Base-by-base conservation (phyloP, 345 rosid species). In the Brassica rapa region DNA sequence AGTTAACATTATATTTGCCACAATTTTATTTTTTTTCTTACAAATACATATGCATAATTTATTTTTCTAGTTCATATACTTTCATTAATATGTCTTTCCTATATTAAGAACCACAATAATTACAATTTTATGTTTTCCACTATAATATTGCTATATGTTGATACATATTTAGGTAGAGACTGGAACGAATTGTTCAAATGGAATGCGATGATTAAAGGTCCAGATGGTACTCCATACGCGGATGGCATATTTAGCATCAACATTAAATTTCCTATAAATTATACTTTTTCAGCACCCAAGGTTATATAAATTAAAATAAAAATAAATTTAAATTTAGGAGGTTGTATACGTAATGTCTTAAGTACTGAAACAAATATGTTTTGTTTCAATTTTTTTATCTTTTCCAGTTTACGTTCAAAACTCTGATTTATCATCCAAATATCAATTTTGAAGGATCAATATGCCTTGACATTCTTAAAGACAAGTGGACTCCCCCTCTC, bases 391-490 rank as follows among this genome's bases (percentile, higher is more conserved):
- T 24, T 24, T 24, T 27, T 46, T 4, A 15, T 51, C 5, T 16
- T 53, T 57, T 46, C 4, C 27, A 72, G 76, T 72, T 46, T 46
- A 46, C 16, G 8, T 74, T 65, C 55, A 12, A 15, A 14, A 74
- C 71, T 6, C 14, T 0, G 6, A 49, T 65, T 19, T 74, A 74
- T 11, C 71, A 74, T 64, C 77, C 77, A 10, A 65, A 74, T 23
- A 74, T 74, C 32, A 32, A 55, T 19, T 1, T 2, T 12, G 0
- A 49, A 43, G 71, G 77, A 16, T 49, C 70, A 2, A 74, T 74
- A 12, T 74, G 71, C 33, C 35, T 74, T 63, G 77, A 74, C 23
- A 64, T 74, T 43, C 71, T 74, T 35, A 74, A 74, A 21, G 39
- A 51, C 4, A 55, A 74, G 8, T 74, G 77, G 77, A 19, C 12